Conservation (phyloP, 2,329 filamentous ascomycete species). For the Phyllosticta citriasiana region DNA sequence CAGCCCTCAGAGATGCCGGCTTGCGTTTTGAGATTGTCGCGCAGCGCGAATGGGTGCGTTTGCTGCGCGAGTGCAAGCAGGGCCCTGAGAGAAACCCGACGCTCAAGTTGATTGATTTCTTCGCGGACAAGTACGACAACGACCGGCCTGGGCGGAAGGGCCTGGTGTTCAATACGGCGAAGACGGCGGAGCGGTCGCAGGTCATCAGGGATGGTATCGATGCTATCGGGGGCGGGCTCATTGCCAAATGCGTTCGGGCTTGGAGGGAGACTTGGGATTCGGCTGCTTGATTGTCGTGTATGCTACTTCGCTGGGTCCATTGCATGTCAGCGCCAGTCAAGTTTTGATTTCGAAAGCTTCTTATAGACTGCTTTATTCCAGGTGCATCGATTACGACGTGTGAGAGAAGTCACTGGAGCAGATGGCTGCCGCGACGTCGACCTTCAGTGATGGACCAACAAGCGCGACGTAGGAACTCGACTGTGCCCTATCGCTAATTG, state of each 20-base stretch:
- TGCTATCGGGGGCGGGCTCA: conserved; percentile 5
- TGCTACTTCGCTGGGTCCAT: too few relatives aligned
- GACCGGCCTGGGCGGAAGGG: conserved; percentile 22
- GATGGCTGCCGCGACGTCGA: too few relatives aligned
- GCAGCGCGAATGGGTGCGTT: conserved; percentile 11
- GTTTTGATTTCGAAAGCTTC: too few relatives aligned
- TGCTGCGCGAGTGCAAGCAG: conserved; percentile 31
- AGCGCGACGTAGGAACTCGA: too few relatives aligned
- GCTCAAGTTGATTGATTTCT: conserved; percentile 46
- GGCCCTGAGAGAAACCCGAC: conserved; percentile 37
- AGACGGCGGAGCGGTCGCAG: not conserved
- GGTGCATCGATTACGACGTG: too few relatives aligned
- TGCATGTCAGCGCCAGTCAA: too few relatives aligned
- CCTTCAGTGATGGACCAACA: too few relatives aligned
- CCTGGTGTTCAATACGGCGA: conserved; percentile 17
- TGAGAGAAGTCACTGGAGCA: too few relatives aligned
- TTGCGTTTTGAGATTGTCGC: conserved; percentile 19
- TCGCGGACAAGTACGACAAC: conserved; percentile 40
- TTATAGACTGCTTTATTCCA: too few relatives aligned
- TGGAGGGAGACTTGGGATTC: conserved; percentile 3
- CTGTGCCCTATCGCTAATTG: too few relatives aligned
- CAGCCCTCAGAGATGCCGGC: conserved; percentile 36
- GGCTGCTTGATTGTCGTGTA: not conserved
- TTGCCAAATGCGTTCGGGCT: conserved; percentile 4
- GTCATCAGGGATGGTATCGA: conserved; percentile 7